A percentile compares a stretch with the other conserved stretches of the same genome.
phyloP scores from a whole-genome alignment of 2,329 filamentous ascomycete species.

The Balansia obtecta region DNA sequence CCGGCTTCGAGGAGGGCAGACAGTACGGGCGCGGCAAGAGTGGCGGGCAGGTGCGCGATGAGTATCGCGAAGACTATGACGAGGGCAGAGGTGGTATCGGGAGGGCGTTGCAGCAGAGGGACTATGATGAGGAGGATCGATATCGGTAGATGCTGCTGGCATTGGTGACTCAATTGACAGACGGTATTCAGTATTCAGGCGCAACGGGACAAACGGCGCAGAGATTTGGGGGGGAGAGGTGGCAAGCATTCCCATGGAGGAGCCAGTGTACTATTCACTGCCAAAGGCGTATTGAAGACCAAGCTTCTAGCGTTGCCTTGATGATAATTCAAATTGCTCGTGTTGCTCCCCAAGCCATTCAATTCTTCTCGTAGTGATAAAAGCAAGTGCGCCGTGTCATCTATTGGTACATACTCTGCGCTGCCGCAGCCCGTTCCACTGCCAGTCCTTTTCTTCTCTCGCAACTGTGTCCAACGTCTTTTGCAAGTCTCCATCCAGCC shows the following conservation, averaged over 20 bases:
- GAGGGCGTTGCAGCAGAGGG: slow-evolving; percentile 48
- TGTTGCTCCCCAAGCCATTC: not conserved
- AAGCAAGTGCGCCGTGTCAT: not conserved
- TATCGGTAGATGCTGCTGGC: slow-evolving; percentile 6
- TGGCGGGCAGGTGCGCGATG: slow-evolving; percentile 91
- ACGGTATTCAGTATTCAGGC: not conserved
- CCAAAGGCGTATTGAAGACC: not conserved
- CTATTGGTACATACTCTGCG: not conserved
- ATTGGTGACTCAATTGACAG: not conserved
- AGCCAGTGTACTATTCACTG: not conserved
- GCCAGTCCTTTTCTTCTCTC: not conserved
- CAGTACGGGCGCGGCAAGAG: slow-evolving; percentile 95
- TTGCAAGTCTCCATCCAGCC: not conserved
- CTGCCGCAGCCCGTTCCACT: not conserved
- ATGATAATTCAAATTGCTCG: not conserved
- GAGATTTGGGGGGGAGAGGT: too few relatives aligned
- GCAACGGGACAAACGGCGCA: not conserved
- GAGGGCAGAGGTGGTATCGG: slow-evolving; percentile 87
- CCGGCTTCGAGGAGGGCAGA: slow-evolving; percentile 88
- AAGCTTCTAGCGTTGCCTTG: not conserved
- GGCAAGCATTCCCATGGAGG: not conserved
- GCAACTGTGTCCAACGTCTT: not conserved
- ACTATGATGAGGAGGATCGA: slow-evolving; percentile 21
- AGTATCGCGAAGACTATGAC: slow-evolving; percentile 95
- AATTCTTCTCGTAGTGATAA: not conserved